Evolutionary conservation across 2,329 filamentous ascomycete genomes (phyloP).

Genomic region (Huntiella moniliformis): DNA sequence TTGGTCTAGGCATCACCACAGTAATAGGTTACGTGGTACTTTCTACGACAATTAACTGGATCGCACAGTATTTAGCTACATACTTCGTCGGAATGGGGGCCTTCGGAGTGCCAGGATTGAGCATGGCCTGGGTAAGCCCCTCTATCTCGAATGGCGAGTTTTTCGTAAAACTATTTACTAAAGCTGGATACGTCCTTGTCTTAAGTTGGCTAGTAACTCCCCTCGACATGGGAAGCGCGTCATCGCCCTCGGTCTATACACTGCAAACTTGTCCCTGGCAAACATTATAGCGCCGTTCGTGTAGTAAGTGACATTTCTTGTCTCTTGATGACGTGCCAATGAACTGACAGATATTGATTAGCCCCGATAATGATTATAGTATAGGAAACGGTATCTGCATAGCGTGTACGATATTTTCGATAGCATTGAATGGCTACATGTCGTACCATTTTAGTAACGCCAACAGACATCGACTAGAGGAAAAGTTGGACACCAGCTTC

Average conservation of each 20-base stretch:
- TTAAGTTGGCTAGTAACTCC: neutral
- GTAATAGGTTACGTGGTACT: constrained; percentile 1
- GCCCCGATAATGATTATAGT: neutral
- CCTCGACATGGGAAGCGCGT: neutral
- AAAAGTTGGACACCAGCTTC: neutral
- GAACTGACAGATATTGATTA: neutral
- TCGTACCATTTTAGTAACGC: neutral
- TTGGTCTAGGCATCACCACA: neutral
- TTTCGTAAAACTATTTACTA: neutral
- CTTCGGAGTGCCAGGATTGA: neutral
- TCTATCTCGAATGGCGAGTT: neutral
- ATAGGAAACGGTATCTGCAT: neutral
- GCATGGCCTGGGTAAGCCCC: neutral
- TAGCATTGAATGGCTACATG: neutral
- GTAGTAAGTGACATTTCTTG: neutral
- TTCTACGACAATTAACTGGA: no score
- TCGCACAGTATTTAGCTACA: neutral
- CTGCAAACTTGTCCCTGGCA: neutral
- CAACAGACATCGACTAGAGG: neutral
- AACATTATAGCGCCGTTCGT: neutral
- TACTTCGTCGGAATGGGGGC: neutral
- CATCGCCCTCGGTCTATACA: neutral
- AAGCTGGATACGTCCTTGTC: neutral
- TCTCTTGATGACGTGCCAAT: no score
- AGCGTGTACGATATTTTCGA: neutral